Percentiles rank a stretch among this genome's conserved stretches.
Conservation (phyloP, 31 red algal species). For the Asparagopsis taxiformis region DNA sequence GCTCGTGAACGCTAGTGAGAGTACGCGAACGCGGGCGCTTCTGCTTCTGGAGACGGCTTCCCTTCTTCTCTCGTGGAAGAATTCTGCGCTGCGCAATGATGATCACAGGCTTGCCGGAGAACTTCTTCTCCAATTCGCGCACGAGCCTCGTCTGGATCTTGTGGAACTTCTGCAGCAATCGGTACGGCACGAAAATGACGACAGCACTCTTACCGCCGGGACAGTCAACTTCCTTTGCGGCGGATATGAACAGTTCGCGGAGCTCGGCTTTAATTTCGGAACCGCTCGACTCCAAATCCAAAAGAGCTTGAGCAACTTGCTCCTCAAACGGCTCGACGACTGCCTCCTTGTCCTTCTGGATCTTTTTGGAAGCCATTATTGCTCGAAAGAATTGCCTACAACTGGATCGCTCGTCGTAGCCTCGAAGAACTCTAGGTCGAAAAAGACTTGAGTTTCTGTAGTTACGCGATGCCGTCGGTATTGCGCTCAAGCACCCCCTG, state of each 20-base stretch:
- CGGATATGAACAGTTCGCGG: constrained; percentile 72
- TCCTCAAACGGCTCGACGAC: constrained; percentile 65
- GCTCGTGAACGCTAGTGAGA: constrained; percentile 93
- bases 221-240: constrained; percentile 83
- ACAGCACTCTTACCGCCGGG: constrained; percentile 79
- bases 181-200: constrained; percentile 87
- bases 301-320: constrained; percentile 83
- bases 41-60: constrained; percentile 70
- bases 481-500: no score
- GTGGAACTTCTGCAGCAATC: constrained; percentile 77
- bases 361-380: constrained; percentile 59
- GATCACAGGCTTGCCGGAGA: constrained; percentile 93
- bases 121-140: constrained; percentile 99
- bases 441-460: no score
- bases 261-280: constrained; percentile 81
- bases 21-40: constrained; percentile 90
- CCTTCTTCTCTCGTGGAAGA: constrained; percentile 80
- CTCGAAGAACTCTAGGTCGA: no score
- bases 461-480: no score
- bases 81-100: constrained; percentile 90
- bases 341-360: constrained; percentile 74
- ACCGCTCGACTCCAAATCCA: constrained; percentile 75
- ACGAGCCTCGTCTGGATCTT: constrained; percentile 94
- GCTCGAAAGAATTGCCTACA: neutral
- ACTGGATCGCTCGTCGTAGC: no score